Conservation (phyloP, 768 basidiomycete species). For the Lactarius quietus region DNA sequence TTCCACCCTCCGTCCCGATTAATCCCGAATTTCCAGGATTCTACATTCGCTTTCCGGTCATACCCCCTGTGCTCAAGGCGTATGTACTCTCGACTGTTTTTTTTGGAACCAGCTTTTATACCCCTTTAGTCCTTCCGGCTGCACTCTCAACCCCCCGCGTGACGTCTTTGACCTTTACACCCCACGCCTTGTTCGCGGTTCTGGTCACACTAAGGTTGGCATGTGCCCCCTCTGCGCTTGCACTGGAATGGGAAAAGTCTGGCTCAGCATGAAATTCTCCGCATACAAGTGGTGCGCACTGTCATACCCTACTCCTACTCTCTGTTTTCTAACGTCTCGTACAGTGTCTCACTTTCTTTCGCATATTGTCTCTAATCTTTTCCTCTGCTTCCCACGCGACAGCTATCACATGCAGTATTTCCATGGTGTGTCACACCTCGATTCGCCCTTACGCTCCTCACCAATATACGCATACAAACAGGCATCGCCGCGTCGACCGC, state of each 20-base stretch:
- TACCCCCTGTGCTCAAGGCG: constrained; percentile 32
- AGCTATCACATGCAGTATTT: constrained; percentile 84
- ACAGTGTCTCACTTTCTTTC: constrained; percentile 12
- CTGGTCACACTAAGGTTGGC: constrained; percentile 64
- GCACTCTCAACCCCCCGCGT: constrained; percentile 58
- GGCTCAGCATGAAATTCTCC: constrained; percentile 77
- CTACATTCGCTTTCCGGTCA: constrained; percentile 68
- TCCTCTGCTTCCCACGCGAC: neutral
- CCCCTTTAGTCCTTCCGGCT: constrained; percentile 33
- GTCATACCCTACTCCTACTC: neutral
- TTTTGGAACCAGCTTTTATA: neutral
- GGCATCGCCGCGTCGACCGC: constrained; percentile 69
- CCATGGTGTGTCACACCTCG: constrained; percentile 49
- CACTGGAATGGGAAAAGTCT: constrained; percentile 62
- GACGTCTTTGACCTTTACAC: constrained; percentile 68
- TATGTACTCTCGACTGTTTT: neutral
- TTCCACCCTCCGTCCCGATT: constrained; percentile 48
- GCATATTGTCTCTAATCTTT: neutral
- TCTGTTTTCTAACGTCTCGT: neutral
- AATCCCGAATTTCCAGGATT: constrained; percentile 54
- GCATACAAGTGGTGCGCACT: constrained; percentile 72
- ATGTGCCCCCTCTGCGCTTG: constrained; percentile 75
- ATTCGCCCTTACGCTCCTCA: neutral
- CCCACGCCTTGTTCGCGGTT: constrained; percentile 71
- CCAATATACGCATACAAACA: constrained; percentile 29